Evolutionary conservation across 2,329 filamentous ascomycete genomes (phyloP).

Genomic region (Mycosphaerella sp.): DNA sequence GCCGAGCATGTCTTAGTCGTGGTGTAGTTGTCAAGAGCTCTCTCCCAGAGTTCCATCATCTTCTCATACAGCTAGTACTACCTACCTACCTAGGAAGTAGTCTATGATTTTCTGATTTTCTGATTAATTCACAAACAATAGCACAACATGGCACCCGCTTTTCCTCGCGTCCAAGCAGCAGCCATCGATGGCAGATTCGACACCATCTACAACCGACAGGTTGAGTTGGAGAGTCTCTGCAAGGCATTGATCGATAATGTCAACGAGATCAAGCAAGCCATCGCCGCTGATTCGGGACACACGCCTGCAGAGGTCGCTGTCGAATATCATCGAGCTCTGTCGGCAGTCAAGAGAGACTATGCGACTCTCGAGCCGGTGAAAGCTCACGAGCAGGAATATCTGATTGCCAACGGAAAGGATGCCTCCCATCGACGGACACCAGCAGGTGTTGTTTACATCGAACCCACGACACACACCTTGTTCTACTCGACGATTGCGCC

Average conservation of each 20-base stretch:
- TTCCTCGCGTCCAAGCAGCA: slow-evolving; percentile 36
- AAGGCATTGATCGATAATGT: slow-evolving; percentile 34
- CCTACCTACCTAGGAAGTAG: no score
- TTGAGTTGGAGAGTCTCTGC: slow-evolving; percentile 42
- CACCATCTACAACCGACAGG: slow-evolving; percentile 43
- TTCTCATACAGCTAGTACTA: no score
- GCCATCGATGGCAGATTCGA: slow-evolving; percentile 42
- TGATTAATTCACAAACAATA: background rate
- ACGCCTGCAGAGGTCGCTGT: slow-evolving; percentile 36
- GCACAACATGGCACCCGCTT: slow-evolving; percentile 24
- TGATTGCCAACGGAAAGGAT: slow-evolving; percentile 37
- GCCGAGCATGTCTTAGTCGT: background rate
- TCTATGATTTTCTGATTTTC: no score
- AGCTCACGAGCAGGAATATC: slow-evolving; percentile 40
- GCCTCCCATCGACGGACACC: slow-evolving; percentile 32
- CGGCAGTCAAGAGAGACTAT: slow-evolving; percentile 38
- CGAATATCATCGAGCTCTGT: slow-evolving; percentile 40
- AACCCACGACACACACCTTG: slow-evolving; percentile 43
- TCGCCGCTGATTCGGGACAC: slow-evolving; percentile 37
- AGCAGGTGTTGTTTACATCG: slow-evolving; percentile 44
- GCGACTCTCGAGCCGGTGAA: slow-evolving; percentile 35
- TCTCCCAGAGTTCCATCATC: background rate
- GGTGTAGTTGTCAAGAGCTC: background rate
- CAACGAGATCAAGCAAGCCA: slow-evolving; percentile 36
- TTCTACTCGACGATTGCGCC: slow-evolving; percentile 44